Conservation (phyloP, 306 rosid genomes). For the Dryas alaskensis region DNA sequence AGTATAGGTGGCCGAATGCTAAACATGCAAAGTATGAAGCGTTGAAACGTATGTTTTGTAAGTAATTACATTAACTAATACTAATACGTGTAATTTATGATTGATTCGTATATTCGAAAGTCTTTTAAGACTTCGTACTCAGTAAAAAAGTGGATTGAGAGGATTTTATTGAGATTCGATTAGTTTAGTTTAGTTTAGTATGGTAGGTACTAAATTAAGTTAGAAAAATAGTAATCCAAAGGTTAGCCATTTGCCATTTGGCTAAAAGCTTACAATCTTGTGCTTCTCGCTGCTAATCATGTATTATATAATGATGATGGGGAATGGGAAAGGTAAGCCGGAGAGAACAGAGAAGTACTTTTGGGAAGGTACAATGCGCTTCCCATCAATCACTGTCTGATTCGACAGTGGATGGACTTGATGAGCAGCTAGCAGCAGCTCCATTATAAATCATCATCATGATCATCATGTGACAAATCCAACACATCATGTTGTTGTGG, state of each 20-base stretch:
- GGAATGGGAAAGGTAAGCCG: background rate
- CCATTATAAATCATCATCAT: slow-evolving; percentile 22
- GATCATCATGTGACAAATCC: slow-evolving; percentile 47
- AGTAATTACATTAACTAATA: too few species aligned
- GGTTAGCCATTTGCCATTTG: background rate
- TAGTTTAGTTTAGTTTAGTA: too few species aligned
- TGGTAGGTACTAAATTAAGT: background rate
- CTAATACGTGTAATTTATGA: too few species aligned
- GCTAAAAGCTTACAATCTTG: background rate
- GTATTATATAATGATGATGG: background rate
- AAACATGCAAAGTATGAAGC: too few species aligned
- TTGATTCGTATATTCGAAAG: too few species aligned
- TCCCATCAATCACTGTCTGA: slow-evolving; percentile 39
- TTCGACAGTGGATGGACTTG: slow-evolving; percentile 34
- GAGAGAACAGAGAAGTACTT: slow-evolving; percentile 32
- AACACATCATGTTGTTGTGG: slow-evolving; percentile 17
- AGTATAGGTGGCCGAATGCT: too few species aligned
- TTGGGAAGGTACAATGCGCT: slow-evolving; percentile 10
- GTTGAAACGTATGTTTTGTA: too few species aligned
- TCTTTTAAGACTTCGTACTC: too few species aligned
- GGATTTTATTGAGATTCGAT: too few species aligned
- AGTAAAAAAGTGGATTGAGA: too few species aligned
- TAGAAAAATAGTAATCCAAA: background rate
- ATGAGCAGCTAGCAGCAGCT: slow-evolving; percentile 6
- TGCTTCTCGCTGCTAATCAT: background rate